These are phyloP conservation scores for Malassezia sp. DNA, from an alignment of 1,284 basidiomycete genomes.

Conservation along the genomic window DNA sequence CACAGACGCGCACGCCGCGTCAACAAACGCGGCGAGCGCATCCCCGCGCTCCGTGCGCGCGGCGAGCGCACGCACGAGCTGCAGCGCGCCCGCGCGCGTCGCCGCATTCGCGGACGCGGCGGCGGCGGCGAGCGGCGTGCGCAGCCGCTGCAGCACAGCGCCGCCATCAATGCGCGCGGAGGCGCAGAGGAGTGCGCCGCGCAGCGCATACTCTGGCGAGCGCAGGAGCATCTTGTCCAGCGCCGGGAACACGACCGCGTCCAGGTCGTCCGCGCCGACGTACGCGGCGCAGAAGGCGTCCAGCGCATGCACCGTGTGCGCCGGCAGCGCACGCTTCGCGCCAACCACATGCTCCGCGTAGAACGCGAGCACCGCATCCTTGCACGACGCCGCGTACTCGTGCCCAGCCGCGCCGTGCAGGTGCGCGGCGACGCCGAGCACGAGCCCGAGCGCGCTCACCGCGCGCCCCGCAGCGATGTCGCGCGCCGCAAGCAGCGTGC, in stretches of 20 bases:
- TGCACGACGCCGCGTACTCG: slow-evolving; percentile 19
- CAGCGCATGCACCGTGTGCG: slow-evolving; percentile 22
- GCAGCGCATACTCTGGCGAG: slow-evolving; percentile 35
- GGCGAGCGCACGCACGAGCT: neutral
- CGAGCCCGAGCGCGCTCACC: slow-evolving; percentile 25
- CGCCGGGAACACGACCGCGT: slow-evolving; percentile 26
- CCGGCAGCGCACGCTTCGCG: slow-evolving; percentile 26
- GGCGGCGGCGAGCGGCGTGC: slow-evolving; percentile 19
- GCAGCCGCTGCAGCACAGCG: slow-evolving; percentile 12
- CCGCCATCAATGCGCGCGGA: neutral
- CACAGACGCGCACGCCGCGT: slow-evolving; percentile 9
- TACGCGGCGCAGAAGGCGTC: slow-evolving; percentile 25
- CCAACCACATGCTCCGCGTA: slow-evolving; percentile 33
- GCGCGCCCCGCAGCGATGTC: slow-evolving; percentile 18
- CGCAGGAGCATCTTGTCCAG: slow-evolving; percentile 42
- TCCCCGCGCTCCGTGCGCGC: too few relatives aligned
- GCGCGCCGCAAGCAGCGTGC: slow-evolving; percentile 17
- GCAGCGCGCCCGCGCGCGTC: slow-evolving; percentile 17
- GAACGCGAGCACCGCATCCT: slow-evolving; percentile 24
- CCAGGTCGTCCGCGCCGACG: slow-evolving; percentile 26
- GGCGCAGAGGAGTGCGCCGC: slow-evolving; percentile 22
- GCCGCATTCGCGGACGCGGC: slow-evolving; percentile 24
- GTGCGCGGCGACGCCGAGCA: slow-evolving; percentile 23
- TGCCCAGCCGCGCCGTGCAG: slow-evolving; percentile 25
- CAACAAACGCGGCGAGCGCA: slow-evolving; percentile 17